Conservation (phyloP, 2,329 filamentous ascomycete species). For the Thelonectria olida region DNA sequence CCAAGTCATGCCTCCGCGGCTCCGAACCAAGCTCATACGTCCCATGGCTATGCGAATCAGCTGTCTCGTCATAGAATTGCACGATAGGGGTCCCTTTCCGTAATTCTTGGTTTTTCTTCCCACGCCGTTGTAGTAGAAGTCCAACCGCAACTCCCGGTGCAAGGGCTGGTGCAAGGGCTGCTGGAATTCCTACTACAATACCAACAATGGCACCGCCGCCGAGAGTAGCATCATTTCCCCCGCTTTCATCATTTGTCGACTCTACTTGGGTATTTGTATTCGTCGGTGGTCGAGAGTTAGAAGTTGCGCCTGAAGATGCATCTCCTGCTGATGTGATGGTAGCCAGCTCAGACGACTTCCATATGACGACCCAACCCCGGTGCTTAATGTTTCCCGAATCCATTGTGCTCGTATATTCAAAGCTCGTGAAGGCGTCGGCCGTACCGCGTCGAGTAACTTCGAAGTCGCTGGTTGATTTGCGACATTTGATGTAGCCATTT, state of each 20-base stretch:
- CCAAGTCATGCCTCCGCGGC: no score
- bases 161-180: no score
- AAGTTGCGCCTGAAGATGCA: no score
- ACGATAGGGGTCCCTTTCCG: not conserved
- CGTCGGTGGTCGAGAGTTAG: not conserved
- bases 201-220: not conserved
- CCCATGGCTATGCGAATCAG: no score
- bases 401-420: not conserved
- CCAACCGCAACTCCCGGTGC: not conserved
- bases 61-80: not conserved
- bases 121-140: not conserved
- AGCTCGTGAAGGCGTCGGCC: not conserved
- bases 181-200: not conserved
- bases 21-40: not conserved
- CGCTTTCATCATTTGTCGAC: not conserved
- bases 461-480: not conserved
- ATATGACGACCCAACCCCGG: not conserved
- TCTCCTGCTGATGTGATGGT: not conserved
- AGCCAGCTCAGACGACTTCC: not conserved
- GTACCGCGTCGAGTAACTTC: not conserved
- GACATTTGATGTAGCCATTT: not conserved
- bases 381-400: not conserved
- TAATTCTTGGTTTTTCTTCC: not conserved
- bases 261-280: not conserved
- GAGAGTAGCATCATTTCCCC: not conserved